Conservation (phyloP, 257 asterid species). For the Hygrophila difformis region DNA sequence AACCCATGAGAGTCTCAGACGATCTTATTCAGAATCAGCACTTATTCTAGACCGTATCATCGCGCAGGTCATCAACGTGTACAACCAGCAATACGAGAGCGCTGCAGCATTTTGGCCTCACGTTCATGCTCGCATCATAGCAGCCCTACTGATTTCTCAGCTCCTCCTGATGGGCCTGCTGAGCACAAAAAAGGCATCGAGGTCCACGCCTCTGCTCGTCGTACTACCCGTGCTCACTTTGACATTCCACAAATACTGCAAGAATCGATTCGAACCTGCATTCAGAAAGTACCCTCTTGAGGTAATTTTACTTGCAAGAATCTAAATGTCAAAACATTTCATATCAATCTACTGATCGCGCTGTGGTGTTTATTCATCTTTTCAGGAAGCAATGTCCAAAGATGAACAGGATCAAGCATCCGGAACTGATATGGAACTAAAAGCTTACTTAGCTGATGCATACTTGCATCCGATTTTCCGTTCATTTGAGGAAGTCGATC, state of each 20-base stretch:
- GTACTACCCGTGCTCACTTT: constrained; percentile 66
- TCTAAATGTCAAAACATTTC: neutral
- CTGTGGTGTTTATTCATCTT: constrained; percentile 9
- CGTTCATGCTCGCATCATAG: constrained; percentile 80
- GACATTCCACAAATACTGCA: constrained; percentile 83
- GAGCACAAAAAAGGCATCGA: constrained; percentile 82
- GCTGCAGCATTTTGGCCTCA: constrained; percentile 99
- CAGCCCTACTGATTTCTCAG: constrained; percentile 82
- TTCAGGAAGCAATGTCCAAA: constrained; percentile 88
- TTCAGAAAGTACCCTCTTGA: constrained; percentile 87
- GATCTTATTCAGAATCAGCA: neutral
- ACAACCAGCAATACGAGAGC: constrained; percentile 80
- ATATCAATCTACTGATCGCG: neutral
- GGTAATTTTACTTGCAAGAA: constrained; percentile 29
- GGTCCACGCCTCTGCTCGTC: constrained; percentile 79
- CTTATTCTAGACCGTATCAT: neutral
- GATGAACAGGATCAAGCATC: constrained; percentile 51
- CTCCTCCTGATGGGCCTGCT: constrained; percentile 75
- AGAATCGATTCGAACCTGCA: constrained; percentile 92
- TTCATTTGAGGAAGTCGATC: constrained; percentile 71
- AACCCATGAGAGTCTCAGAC: neutral
- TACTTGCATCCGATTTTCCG: constrained; percentile 88
- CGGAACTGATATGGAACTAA: constrained; percentile 43
- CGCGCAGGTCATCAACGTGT: constrained; percentile 79
- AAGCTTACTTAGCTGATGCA: constrained; percentile 73